Evolutionary conservation across 169 alveolate genomes (phyloP).

Genomic region (Miamiensis avidus): DNA sequence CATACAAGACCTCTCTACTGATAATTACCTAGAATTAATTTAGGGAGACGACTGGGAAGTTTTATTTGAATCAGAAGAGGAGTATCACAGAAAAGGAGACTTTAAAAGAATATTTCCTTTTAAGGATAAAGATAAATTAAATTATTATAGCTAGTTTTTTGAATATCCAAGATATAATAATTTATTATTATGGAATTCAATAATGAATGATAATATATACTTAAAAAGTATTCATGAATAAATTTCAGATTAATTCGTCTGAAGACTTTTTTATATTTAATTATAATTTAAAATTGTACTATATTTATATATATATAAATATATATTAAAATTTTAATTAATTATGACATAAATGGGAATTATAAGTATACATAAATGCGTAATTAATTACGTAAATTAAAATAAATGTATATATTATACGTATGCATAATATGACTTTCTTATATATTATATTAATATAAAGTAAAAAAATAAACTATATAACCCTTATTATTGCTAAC

Average conservation of each 20-base stretch:
- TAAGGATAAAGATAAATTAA: not conserved
- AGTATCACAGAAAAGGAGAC: constrained; percentile 44
- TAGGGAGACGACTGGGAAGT: constrained; percentile 39
- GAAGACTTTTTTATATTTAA: too few relatives aligned
- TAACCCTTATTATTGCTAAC: too few relatives aligned
- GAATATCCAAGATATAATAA: constrained; percentile 16
- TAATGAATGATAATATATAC: not conserved
- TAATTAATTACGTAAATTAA: too few relatives aligned
- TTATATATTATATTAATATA: too few relatives aligned
- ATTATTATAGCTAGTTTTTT: constrained; percentile 15
- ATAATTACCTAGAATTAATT: constrained; percentile 11
- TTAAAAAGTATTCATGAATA: not conserved
- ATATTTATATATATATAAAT: too few relatives aligned
- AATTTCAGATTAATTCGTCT: not conserved
- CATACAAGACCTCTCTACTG: not conserved
- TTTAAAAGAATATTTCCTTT: constrained; percentile 55
- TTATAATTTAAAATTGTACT: too few relatives aligned
- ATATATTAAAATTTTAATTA: too few relatives aligned
- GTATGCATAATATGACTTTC: too few relatives aligned
- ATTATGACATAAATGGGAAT: too few relatives aligned
- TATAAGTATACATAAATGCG: too few relatives aligned
- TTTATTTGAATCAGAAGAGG: constrained; percentile 40
- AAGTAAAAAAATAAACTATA: too few relatives aligned
- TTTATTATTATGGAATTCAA: constrained; percentile 13
- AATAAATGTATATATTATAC: too few relatives aligned